Conservation (phyloP, 1,284 basidiomycete genomes). For the Papiliotrema flavescens region DNA sequence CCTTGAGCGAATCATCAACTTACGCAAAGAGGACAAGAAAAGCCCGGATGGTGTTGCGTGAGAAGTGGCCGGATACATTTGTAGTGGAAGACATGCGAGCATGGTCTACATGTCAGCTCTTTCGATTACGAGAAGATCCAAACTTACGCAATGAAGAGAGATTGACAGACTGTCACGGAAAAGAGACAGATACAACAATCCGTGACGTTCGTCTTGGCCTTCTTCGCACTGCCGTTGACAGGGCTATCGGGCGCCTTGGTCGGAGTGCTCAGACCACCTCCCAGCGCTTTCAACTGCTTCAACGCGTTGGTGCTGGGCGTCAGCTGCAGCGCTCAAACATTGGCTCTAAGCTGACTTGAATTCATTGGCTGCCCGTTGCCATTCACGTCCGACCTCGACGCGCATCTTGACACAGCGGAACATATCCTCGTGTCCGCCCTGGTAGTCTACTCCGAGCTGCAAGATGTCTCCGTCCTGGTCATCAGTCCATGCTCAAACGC, state of each 20-base stretch:
- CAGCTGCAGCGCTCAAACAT: background rate
- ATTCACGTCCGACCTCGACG: slow-evolving; percentile 79
- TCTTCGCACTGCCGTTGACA: slow-evolving; percentile 33
- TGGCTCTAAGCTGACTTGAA: slow-evolving; percentile 72
- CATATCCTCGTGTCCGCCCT: slow-evolving; percentile 94
- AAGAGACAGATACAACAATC: slow-evolving; percentile 98
- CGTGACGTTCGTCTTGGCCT: slow-evolving; percentile 55
- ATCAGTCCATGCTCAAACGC: background rate
- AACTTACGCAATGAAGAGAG: slow-evolving; percentile 80
- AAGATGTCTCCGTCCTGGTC: slow-evolving; percentile 82
- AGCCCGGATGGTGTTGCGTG: slow-evolving; percentile 81
- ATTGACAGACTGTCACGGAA: slow-evolving; percentile 88
- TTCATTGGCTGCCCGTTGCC: slow-evolving; percentile 81
- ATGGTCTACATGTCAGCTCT: slow-evolving; percentile 55
- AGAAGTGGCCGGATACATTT: slow-evolving; percentile 94
- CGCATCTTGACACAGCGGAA: slow-evolving; percentile 98
- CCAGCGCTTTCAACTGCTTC: slow-evolving; percentile 43
- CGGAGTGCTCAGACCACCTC: slow-evolving; percentile 16
- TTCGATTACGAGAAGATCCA: background rate
- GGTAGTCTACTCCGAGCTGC: slow-evolving; percentile 96
- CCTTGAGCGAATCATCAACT: slow-evolving; percentile 12
- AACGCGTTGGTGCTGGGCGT: slow-evolving; percentile 41
- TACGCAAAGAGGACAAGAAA: slow-evolving; percentile 87
- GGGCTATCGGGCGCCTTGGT: slow-evolving; percentile 14
- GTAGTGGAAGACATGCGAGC: slow-evolving; percentile 96